Conservation (phyloP, 768 basidiomycete genomes). For the Agrocybe praecox region DNA sequence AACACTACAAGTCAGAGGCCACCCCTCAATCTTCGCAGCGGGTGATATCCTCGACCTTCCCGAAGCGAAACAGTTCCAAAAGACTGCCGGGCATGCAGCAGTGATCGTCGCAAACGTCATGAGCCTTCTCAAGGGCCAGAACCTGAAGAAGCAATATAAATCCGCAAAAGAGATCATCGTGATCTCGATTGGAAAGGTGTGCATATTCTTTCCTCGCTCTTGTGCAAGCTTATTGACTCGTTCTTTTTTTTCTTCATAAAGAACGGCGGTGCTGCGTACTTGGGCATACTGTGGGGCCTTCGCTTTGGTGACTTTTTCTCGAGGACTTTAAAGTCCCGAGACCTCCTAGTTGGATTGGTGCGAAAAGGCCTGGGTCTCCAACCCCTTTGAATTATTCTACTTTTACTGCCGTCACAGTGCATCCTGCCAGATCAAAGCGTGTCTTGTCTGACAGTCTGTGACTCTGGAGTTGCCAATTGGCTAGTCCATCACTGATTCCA, state of each 20-base stretch:
- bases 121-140: slow-evolving; percentile 20
- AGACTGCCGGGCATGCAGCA: slow-evolving; percentile 40
- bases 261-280: slow-evolving; percentile 43
- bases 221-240: slow-evolving; percentile 23
- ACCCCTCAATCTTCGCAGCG: slow-evolving; percentile 54
- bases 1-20: slow-evolving; percentile 49
- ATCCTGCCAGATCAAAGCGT: too few relatives aligned
- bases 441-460: too few relatives aligned
- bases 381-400: background rate
- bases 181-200: slow-evolving; percentile 21
- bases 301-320: slow-evolving; percentile 44
- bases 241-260: slow-evolving; percentile 13
- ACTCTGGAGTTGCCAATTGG: too few relatives aligned
- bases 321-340: slow-evolving; percentile 35
- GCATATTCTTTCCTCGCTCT: background rate
- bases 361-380: slow-evolving; percentile 12
- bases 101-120: slow-evolving; percentile 52
- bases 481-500: too few relatives aligned
- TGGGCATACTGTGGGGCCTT: slow-evolving; percentile 47
- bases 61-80: slow-evolving; percentile 59
- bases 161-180: slow-evolving; percentile 20
- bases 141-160: slow-evolving; percentile 25
- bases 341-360: slow-evolving; percentile 17
- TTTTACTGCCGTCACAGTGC: too few relatives aligned
- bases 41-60: slow-evolving; percentile 58